A percentile compares a stretch with the other conserved stretches of the same genome.
phyloP scores from a whole-genome alignment of 2,329 filamentous ascomycete genomes.

The Xylariaceae sp. region DNA sequence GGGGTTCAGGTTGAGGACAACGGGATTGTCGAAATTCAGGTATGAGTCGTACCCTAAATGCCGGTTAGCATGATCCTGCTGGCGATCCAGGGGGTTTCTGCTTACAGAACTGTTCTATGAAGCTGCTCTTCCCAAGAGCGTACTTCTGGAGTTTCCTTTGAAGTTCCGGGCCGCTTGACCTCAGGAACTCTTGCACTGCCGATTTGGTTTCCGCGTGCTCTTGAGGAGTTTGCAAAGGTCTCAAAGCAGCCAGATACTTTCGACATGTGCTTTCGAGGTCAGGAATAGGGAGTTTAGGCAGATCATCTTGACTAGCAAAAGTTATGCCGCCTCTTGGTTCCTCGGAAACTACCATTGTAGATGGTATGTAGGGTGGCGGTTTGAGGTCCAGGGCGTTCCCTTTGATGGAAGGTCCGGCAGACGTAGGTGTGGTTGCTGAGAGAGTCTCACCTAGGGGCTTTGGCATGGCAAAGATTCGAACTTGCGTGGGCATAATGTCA shows the following conservation, averaged over 20 bases:
- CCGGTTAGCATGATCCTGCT: constrained; percentile 14
- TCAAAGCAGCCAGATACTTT: constrained; percentile 73
- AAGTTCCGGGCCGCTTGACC: constrained; percentile 71
- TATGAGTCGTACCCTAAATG: constrained; percentile 92
- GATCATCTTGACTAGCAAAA: constrained; percentile 79
- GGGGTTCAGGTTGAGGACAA: constrained; percentile 94
- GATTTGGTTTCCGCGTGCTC: constrained; percentile 79
- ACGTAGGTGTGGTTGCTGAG: constrained; percentile 41
- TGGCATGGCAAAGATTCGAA: constrained; percentile 65
- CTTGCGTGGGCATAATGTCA: constrained; percentile 59
- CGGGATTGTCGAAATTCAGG: constrained; percentile 94
- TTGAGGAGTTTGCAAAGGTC: constrained; percentile 71
- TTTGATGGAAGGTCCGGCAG: constrained; percentile 32
- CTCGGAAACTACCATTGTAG: constrained; percentile 35
- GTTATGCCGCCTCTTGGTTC: constrained; percentile 68
- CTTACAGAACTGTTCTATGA: constrained; percentile 98
- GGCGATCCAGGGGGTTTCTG: constrained; percentile 19
- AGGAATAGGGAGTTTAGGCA: constrained; percentile 90
- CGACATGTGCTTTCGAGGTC: constrained; percentile 73
- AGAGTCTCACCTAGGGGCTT: constrained; percentile 69
- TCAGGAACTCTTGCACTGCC: constrained; percentile 78
- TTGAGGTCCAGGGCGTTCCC: constrained; percentile 28
- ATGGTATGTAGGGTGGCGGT: constrained; percentile 30
- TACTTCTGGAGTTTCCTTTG: constrained; percentile 89
- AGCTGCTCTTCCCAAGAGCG: constrained; percentile 84